A percentile compares a stretch with the other conserved stretches of the same genome.
phyloP scores from a whole-genome alignment of 148 eudicot species.

The Rhododendron ferrugineum region DNA sequence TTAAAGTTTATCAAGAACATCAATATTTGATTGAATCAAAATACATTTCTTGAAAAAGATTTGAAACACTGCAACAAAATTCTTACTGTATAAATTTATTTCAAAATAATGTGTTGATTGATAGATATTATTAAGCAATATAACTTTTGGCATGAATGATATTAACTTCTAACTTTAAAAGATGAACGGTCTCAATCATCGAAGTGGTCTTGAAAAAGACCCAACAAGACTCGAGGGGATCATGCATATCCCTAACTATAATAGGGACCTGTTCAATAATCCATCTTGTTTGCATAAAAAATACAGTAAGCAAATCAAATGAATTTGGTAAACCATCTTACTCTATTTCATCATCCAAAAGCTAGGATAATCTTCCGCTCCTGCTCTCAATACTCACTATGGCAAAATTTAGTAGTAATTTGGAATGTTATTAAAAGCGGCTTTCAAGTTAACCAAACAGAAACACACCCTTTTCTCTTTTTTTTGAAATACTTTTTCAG shows the following conservation, averaged over 20 bases:
- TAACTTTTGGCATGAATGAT: not conserved
- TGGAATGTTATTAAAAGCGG: too few relatives aligned
- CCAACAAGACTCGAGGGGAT: not conserved
- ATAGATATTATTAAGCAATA: not conserved
- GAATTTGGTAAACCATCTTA: too few relatives aligned
- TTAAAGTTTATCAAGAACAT: not conserved
- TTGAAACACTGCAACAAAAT: not conserved
- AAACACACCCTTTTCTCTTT: too few relatives aligned
- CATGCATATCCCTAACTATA: not conserved
- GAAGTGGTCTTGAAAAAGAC: not conserved
- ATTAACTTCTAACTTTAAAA: not conserved
- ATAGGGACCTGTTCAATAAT: not conserved
- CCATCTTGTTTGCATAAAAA: not conserved
- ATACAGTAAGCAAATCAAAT: not conserved
- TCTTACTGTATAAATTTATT: not conserved
- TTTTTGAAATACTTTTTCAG: too few relatives aligned
- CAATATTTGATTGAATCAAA: not conserved
- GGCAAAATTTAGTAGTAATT: too few relatives aligned
- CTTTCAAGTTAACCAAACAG: too few relatives aligned
- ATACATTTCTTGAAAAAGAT: too few relatives aligned
- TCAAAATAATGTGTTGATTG: not conserved
- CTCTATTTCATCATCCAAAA: not conserved
- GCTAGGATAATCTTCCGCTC: not conserved
- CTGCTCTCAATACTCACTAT: not conserved
- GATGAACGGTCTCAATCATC: not conserved